Evolutionary conservation across 106 monocot genomes (phyloP), one percentile per base, ranked within the genome.

Genomic region (Dioscorea dumetorum): DNA sequence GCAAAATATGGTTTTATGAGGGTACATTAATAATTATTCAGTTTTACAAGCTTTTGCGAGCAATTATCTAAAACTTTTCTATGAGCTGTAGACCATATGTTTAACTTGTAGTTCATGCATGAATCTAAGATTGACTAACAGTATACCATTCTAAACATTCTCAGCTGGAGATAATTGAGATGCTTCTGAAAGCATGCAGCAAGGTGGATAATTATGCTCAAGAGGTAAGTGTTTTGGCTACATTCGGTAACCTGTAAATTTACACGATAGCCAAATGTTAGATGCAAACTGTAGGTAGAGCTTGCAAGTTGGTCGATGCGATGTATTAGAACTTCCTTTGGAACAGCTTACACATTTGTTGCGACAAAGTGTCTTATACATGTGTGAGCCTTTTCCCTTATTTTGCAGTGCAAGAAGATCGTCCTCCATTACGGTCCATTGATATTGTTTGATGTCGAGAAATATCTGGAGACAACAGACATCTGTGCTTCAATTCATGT

Each of bases 351-450:
- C 12, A 54, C 54, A 54, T 54, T 19, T 2, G 2, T 18, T 54
- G 8, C 2, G 13, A 19, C 5, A 19, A 54, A 15, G 12, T 15
- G 5, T 41, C 41, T 41, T 41, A n/a, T n/a, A 41, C 6, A 10
- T 5, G 2, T 41, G 5, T 10, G 6, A 41, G 0, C 41, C 41
- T 41, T 24, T 51, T 53, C 15, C 14, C 22, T 53, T 49, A 6
- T 49, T 41, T 11, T 73, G 17, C 73, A 91, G 86, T 91, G 90
- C 74, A 81, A 91, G 73, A 80, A 69, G 48, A 67, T 86, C 71
- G 86, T 91, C 4, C 64, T 79, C 50, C 61, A 81, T 48, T 84
- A 86, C 61, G 79, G 50, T 12, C 86, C 86, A 1, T 50, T 83
- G 31, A 69, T 86, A 32, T 61, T 90, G 22, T 50, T 56, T 17